These are phyloP conservation scores for Penicillium robsamsonii DNA, from an alignment of 495 filamentous ascomycete genomes.

Conservation along the genomic window DNA sequence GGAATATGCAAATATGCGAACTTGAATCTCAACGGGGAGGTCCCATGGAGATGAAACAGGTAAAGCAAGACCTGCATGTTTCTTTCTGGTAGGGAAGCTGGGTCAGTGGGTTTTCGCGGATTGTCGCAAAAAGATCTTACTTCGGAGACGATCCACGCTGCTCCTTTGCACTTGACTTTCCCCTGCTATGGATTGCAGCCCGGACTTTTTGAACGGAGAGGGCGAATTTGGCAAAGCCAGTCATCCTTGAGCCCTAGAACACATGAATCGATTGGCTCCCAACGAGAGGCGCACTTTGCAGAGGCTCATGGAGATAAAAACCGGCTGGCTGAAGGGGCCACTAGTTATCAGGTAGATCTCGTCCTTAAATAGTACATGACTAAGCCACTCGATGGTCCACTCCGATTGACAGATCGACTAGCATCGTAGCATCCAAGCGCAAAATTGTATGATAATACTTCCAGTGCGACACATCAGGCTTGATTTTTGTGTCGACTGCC, in stretches of 20 bases:
- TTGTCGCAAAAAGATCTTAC: constrained; percentile 14
- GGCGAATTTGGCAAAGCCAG: constrained; percentile 35
- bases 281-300: constrained; percentile 14
- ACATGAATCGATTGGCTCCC: constrained; percentile 33
- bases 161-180: constrained; percentile 31
- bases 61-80: constrained; percentile 12
- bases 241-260: constrained; percentile 35
- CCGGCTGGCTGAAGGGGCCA: neutral
- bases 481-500: neutral
- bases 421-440: neutral
- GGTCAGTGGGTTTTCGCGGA: neutral
- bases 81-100: constrained; percentile 7
- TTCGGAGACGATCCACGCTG: constrained; percentile 21
- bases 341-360: neutral
- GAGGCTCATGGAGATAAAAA: constrained; percentile 1
- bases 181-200: constrained; percentile 34
- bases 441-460: neutral
- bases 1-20: constrained; percentile 45
- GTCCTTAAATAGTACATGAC: constrained; percentile 8
- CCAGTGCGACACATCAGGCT: neutral
- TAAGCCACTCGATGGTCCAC: constrained; percentile 4
- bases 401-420: neutral
- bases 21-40: constrained; percentile 46
- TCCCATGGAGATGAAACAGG: constrained; percentile 36
- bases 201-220: constrained; percentile 37